Evolutionary conservation across 140 eudicot genomes (phyloP).

Genomic region (Stevia rebaudiana): DNA sequence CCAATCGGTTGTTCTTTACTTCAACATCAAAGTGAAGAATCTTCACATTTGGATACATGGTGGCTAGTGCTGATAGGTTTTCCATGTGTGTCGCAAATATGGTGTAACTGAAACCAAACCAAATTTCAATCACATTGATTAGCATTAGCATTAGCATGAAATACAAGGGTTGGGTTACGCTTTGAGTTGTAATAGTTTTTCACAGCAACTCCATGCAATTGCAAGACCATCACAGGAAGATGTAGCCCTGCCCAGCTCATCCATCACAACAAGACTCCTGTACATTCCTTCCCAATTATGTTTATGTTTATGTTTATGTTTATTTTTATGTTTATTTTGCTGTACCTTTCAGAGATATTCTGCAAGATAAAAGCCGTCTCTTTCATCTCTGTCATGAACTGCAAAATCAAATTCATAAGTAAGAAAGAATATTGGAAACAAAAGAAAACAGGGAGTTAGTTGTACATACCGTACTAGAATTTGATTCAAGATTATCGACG

Average conservation of each 20-base stretch:
- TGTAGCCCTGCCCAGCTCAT: conserved; percentile 96
- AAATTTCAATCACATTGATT: conserved; percentile 1
- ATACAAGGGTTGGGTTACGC: conserved; percentile 45
- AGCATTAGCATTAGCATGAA: conserved; percentile 11
- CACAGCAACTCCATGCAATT: conserved; percentile 98
- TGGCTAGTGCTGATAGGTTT: conserved; percentile 70
- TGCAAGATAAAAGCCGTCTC: conserved; percentile 96
- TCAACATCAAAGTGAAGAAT: conserved; percentile 84
- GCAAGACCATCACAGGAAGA: conserved; percentile 98
- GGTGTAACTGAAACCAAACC: conserved; percentile 54
- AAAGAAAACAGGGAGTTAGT: conserved; percentile 5
- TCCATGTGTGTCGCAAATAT: conserved; percentile 96
- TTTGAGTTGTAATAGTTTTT: conserved; percentile 73
- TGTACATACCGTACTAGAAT: conserved; percentile 83
- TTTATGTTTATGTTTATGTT: no score
- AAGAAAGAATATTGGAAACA: not conserved
- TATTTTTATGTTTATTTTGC: no score
- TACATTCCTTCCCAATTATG: no score
- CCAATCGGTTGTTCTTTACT: conserved; percentile 73
- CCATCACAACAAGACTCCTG: conserved; percentile 96
- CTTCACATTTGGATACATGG: conserved; percentile 78
- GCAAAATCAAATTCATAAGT: conserved; percentile 24
- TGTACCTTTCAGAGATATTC: conserved; percentile 71
- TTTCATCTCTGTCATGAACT: conserved; percentile 99
- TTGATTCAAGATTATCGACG: conserved; percentile 86